phyloP scores from a whole-genome alignment of 2,329 filamentous ascomycete species.

The Pseudogymnoascus sp. region DNA sequence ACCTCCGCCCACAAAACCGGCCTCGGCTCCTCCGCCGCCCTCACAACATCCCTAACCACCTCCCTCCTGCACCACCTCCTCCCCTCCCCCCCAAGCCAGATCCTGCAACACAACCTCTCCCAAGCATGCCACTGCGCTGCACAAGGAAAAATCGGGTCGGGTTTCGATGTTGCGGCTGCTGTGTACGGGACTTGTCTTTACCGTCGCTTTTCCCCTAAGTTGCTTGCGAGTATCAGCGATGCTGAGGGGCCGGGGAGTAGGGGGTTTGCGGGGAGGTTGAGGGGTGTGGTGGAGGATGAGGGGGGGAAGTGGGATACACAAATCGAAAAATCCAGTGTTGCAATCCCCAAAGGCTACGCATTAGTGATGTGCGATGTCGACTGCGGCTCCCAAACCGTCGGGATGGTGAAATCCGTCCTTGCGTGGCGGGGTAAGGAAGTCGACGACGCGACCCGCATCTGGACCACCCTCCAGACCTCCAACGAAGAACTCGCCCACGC shows the following conservation, averaged over 20 bases:
- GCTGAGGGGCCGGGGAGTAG: conserved; percentile 52
- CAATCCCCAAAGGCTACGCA: conserved; percentile 63
- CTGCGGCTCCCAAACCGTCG: conserved; percentile 84
- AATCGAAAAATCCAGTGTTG: conserved; percentile 60
- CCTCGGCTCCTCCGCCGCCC: conserved; percentile 85
- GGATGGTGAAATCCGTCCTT: conserved; percentile 91
- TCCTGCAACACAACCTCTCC: conserved; percentile 79
- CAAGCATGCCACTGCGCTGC: conserved; percentile 92
- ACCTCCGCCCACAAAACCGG: conserved; percentile 86
- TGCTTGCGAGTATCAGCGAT: conserved; percentile 65
- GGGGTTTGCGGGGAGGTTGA: conserved; percentile 60
- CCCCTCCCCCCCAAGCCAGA: conserved; percentile 35
- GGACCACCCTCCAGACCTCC: conserved; percentile 63
- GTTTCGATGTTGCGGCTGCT: conserved; percentile 90
- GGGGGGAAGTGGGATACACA: conserved; percentile 67
- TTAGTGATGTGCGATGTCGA: conserved; percentile 94
- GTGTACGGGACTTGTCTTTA: conserved; percentile 90
- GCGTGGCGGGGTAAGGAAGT: conserved; percentile 65
- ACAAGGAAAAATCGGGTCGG: conserved; percentile 91
- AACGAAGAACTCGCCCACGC: conserved; percentile 65
- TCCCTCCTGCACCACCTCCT: conserved; percentile 72
- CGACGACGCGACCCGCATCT: conserved; percentile 59
- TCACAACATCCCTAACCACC: conserved; percentile 80
- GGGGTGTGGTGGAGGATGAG: conserved; percentile 55
- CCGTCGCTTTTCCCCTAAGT: conserved; percentile 76